phyloP scores from a whole-genome alignment of 2,329 filamentous ascomycete species.

The Drechslerella coelobrocha region DNA sequence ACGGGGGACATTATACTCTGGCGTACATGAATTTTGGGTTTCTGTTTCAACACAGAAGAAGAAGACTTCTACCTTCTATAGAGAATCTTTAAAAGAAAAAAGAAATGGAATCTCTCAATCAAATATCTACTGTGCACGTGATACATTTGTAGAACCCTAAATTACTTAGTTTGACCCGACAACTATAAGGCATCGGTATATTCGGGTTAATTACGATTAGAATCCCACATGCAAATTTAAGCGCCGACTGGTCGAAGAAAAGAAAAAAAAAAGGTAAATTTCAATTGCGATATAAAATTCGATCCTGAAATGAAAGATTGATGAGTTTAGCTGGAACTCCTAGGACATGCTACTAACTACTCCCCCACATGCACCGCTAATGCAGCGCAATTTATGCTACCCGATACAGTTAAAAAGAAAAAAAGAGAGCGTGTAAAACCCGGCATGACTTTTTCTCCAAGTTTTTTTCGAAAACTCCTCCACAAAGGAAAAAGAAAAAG shows the following conservation, averaged over 20 bases:
- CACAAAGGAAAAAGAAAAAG: too few relatives aligned
- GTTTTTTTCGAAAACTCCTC: too few relatives aligned
- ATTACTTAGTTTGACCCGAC: too few relatives aligned
- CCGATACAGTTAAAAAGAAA: slow-evolving; percentile 11
- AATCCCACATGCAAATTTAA: too few relatives aligned
- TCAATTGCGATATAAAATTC: background rate
- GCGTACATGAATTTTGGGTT: slow-evolving; percentile 20
- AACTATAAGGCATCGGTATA: too few relatives aligned
- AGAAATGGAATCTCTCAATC: slow-evolving; percentile 47
- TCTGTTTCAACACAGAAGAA: slow-evolving; percentile 51
- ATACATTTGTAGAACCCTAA: background rate
- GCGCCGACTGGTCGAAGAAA: slow-evolving; percentile 10
- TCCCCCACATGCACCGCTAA: background rate
- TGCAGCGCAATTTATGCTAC: too few relatives aligned
- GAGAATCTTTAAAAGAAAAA: slow-evolving; percentile 39
- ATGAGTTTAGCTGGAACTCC: slow-evolving; percentile 35
- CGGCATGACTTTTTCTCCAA: too few relatives aligned
- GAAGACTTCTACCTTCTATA: slow-evolving; percentile 42
- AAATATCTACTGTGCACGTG: background rate
- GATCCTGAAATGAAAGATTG: slow-evolving; percentile 37
- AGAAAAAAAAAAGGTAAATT: slow-evolving; percentile 7
- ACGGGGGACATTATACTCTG: slow-evolving; percentile 19
- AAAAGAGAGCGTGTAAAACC: slow-evolving; percentile 19
- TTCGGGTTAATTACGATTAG: too few relatives aligned
- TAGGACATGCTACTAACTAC: slow-evolving; percentile 27